Base-by-base conservation (phyloP, 2,329 filamentous ascomycete species). In the Ascochyta viciae-villosae region DNA sequence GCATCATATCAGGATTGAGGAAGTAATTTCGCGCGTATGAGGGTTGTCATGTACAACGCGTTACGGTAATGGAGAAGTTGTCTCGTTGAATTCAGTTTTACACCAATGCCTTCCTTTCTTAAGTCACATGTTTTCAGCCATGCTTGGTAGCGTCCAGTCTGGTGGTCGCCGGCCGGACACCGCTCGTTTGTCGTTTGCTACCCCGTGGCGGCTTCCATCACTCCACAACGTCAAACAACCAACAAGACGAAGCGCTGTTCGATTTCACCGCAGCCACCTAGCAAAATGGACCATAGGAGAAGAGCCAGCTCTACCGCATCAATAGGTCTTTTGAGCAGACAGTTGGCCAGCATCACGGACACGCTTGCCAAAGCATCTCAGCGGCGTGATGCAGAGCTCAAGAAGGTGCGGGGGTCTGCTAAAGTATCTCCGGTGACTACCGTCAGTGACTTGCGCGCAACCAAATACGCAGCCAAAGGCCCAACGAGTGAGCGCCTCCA, bases 281-380 rank as follows among this genome's bases (percentile, higher is more conserved):
- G 33, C 37, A 26, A 15, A 23, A 58, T 58, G 53, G 16, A 50
- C 19, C 35, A 19, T 1, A 37, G 47, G 41, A 29, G 23, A 27
- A 26, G 27, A 23, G 39, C 24, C 3, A 19, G 37, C 13, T 40
- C 57, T 1, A 37, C 27, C 31, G 29, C 46, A n/a, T 51, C 41
- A 15, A 61, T 42, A 6, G 42, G 40, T 13, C 26, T 66, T 3
- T 52, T 63, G 10, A 46, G 34, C 27, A 60, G 47, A 13, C 66
- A 68, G 12, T 40, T 69, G 8, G 60, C 58, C 7, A 62, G 29
- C 44, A 69, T 68, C 27, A 51, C 57, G 1, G 51, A 65, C 13
- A 62, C 55, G 6, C 50, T 70, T 3, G 26, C 51, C 19, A 54
- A 52, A 44, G 62, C 58, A 6, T 62, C 61, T 2, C 55, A 54